Evolutionary conservation across 2,329 filamentous ascomycete species (phyloP), one percentile per base, ranked within the genome.

Genomic region (Colletotrichum sp.): DNA sequence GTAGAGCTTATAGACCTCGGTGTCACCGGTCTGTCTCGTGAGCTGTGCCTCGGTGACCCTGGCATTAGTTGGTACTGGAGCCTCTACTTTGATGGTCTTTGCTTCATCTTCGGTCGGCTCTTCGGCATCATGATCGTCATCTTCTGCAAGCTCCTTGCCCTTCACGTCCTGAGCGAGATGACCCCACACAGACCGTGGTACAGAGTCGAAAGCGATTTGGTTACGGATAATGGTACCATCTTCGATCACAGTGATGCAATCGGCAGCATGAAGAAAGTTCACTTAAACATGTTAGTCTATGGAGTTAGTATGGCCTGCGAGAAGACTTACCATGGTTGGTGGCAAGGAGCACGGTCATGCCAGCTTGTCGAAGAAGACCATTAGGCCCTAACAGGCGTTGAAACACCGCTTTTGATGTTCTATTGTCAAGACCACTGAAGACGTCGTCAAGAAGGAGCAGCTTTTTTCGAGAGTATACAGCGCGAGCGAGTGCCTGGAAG

Each of bases 381-480:
- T 80, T 73, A 1, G 78, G 52, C 0, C 86, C 85, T 6, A 90
- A 79, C 0, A 90, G 80, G 5, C 83, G 82, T 12, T 84, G 79
- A 49, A 90, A 87, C 6, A 90, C 82, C 3, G 81, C 77, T 8
- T 83, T 79, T 13, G 86, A 82, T 0, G 89, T 91, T 6, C 84
- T 80, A 2, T 83, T 82, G 72, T 89, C 88, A 3, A 90, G 81
- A 1, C 84, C 86, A 64, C 87, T 87, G 44, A 90, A 85, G 0
- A 84, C 80, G 68, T 90, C 88, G 71, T 90, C 89, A 1, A 90
- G 79, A 5, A 90, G 36, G 1, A 88, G 21, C 1, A 89, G 80
- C 2, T 83, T 78, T 8, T 79, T 81, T 10, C 82, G 77, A 1
- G 85, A 82, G 73, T 88, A 90, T 0, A 90, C 79, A 2, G 88